Conservation (phyloP, 2,329 filamentous ascomycete genomes). For the Paracamarosporium sp. region DNA sequence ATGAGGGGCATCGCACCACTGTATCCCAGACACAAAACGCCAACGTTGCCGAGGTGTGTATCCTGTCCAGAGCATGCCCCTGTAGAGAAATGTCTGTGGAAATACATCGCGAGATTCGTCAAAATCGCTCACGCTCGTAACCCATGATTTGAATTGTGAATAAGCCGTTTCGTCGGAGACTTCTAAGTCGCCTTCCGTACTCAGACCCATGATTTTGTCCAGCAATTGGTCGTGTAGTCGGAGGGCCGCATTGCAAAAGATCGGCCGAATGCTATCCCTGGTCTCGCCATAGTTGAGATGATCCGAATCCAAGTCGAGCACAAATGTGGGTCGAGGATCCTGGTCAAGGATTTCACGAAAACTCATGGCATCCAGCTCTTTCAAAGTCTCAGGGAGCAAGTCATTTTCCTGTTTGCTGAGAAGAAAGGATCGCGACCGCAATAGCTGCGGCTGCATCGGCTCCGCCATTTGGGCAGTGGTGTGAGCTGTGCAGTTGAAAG, state of each 20-base stretch:
- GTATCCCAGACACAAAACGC: constrained; percentile 34
- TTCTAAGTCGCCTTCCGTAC: neutral
- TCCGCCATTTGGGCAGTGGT: constrained; percentile 7
- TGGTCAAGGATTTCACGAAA: constrained; percentile 38
- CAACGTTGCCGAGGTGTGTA: constrained; percentile 37
- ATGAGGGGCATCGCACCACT: constrained; percentile 11
- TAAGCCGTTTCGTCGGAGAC: constrained; percentile 28
- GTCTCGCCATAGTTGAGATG: constrained; percentile 16
- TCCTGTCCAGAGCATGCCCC: constrained; percentile 37
- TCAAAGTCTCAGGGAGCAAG: constrained; percentile 23
- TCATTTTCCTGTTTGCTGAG: constrained; percentile 2
- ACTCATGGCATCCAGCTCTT: constrained; percentile 30
- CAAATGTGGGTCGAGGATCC: constrained; percentile 40
- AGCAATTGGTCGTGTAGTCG: constrained; percentile 34
- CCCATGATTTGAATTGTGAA: constrained; percentile 51
- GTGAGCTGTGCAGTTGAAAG: neutral
- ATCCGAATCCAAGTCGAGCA: constrained; percentile 40
- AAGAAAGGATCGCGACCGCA: neutral
- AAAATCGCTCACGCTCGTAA: constrained; percentile 50
- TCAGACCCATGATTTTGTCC: constrained; percentile 27
- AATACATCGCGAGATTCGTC: constrained; percentile 56
- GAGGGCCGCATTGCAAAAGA: constrained; percentile 41
- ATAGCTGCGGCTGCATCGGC: neutral
- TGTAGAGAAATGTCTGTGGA: constrained; percentile 48
- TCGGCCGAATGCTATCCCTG: constrained; percentile 25